Evolutionary conservation across 2,329 filamentous ascomycete genomes (phyloP).

Genomic region (Coniochaeta hoffmannii): DNA sequence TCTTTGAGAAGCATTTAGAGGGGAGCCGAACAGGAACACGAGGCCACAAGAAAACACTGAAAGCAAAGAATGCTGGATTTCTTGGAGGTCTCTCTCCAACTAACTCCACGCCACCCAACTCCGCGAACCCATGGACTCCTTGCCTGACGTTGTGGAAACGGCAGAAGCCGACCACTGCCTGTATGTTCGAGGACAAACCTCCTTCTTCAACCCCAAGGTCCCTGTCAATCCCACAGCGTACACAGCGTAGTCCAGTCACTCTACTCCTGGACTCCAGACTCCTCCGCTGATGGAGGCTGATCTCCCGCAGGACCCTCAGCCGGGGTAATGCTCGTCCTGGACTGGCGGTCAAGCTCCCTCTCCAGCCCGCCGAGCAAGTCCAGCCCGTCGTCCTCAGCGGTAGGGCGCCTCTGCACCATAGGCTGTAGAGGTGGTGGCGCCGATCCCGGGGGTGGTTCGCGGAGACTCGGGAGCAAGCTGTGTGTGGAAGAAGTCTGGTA

Average conservation of each 20-base stretch:
- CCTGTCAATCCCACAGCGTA: no score
- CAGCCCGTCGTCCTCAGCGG: conserved; percentile 28
- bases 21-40: no score
- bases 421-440: background rate
- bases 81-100: no score
- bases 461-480: background rate
- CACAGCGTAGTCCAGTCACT: background rate
- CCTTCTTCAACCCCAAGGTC: no score
- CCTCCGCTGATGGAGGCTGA: background rate
- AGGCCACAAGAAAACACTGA: no score
- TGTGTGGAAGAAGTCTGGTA: background rate
- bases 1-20: no score
- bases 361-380: conserved; percentile 39
- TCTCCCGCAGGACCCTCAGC: background rate
- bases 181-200: no score
- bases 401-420: conserved; percentile 6
- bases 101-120: no score
- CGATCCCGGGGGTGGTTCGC: background rate
- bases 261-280: background rate
- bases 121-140: no score
- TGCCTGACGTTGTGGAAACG: no score
- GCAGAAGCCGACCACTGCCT: no score
- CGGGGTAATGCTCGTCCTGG: background rate
- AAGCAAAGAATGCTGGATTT: no score
- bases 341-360: conserved; percentile 34